Evolutionary conservation across 345 rosid genomes (phyloP).

Genomic region (Erysimum cheiranthoides): DNA sequence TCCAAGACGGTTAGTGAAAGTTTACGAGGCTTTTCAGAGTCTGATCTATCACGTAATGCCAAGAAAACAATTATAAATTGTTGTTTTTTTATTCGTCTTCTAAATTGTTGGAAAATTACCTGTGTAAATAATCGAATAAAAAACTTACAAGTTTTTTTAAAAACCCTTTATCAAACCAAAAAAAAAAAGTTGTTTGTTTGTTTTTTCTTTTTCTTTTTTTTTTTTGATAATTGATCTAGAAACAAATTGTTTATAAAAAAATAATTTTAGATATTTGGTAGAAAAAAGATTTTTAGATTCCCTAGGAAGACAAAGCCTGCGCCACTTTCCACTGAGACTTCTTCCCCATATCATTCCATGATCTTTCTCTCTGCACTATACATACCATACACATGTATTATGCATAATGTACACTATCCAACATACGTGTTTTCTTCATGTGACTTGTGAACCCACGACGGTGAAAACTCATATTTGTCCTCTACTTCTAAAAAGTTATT

Average conservation of each 20-base stretch:
- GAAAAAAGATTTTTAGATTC: conserved; percentile 30
- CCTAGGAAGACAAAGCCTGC: conserved; percentile 46
- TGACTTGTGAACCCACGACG: conserved; percentile 41
- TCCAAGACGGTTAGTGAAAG: neutral
- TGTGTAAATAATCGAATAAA: neutral
- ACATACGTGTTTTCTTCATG: conserved; percentile 45
- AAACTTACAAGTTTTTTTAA: neutral
- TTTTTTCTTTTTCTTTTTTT: no score
- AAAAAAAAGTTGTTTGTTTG: no score
- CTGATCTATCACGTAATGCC: neutral
- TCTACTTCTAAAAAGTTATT: conserved; percentile 32
- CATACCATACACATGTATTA: conserved; percentile 26
- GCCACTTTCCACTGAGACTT: conserved; percentile 42
- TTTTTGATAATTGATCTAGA: no score
- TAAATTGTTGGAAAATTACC: no score
- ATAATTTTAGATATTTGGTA: neutral
- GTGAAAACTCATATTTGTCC: conserved; percentile 46
- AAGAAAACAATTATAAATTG: neutral
- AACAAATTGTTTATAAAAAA: neutral
- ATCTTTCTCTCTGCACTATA: conserved; percentile 34
- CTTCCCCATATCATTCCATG: conserved; percentile 45
- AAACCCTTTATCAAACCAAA: no score
- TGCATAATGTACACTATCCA: conserved; percentile 15
- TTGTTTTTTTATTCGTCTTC: neutral
- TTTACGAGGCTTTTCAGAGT: neutral